Evolutionary conservation across 177 flowering plant species (phyloP), one percentile per base, ranked within the genome.

Genomic region (Vitis hybrid): DNA sequence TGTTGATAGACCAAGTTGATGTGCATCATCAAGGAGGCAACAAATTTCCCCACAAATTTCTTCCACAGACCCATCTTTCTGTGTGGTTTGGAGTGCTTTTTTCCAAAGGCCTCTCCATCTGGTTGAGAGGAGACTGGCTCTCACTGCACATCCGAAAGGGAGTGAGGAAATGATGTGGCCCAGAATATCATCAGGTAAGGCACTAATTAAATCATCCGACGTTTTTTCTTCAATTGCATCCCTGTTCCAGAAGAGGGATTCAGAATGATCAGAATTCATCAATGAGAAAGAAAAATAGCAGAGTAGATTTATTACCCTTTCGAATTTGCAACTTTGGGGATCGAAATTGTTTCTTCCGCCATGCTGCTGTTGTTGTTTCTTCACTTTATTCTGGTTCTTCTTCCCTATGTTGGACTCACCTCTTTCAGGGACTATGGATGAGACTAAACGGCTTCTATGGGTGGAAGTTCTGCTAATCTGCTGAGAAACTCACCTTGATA

Each of bases 141-240:
- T 68, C 1, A 65, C 66, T 3, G 81, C 79, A 34, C 61, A 73
- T 58, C 65, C 68, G n/a, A 76, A 68, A 8, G 85, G 81, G 18
- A 78, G 74, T 9, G 58, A 69, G 10, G 78, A 69, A 22, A 78
- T 49, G 50, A 82, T 78, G 52, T 10, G 63, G 54, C 54, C 64
- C 10, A 82, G 81, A 3, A 80, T 67, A 18, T 78, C 85, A 63
- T 76, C 75, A 0, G 83, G 83, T 19, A 82, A 74, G 5, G 53
- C 52, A 51, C 77, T 76, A 29, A 81, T 54, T 18, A 61, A 56
- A 66, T 81, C 82, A 19, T 15, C 59, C 34, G 18, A 39, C 3
- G 20, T 57, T 16, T 61, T 18, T 9, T 52, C 54, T 53, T 70
- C 69, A 65, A 72, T 61, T 4, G 31, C 18, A 50, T 61, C 57